Evolutionary conservation across 2,329 filamentous ascomycete species (phyloP), one percentile per base, ranked within the genome.

Genomic region (Epichloe amarillans): DNA sequence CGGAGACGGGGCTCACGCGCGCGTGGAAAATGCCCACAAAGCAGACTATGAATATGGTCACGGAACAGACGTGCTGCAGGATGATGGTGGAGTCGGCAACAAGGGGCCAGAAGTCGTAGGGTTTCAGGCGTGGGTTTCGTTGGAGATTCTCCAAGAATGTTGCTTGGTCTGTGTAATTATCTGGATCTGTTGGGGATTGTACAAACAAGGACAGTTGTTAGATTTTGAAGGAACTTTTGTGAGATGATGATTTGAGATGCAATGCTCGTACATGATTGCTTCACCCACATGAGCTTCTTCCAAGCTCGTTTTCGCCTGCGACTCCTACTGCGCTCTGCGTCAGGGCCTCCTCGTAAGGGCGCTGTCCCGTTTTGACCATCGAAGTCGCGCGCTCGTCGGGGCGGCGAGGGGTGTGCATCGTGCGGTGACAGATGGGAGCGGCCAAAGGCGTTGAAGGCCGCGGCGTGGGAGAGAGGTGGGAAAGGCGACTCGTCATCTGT

Each of bases 201-300:
- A 8, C 26, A 23, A 46, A 12, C 12, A 26, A 21, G 14, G 7
- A 46, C 11, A 10, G 7, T 26, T 36, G 26, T 42, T 14, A 47
- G 23, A 14, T 39, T 40, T 47, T 7, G 26, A 30, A 3, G 8
- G 26, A 11, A 30, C 8, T 10, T 30, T 30, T 30, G 26, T 30
- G 26, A 10, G 8, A 30, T 30, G n/a, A n/a, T 44, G 21, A 12
- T 44, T n/a, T 44, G 17, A 14, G 15, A 46, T 14, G 35, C 12
- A 35, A 45, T 30, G 26, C 38, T 35, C 82, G 56, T 72, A 90
- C 86, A 95, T 36, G 86, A 87, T 66, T 97, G 93, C 69, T 95
- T 95, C 62, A 98, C 90, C 93, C 93, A 98, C 50, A 98, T 77
- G 57, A 98, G 70, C 72, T 97, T 97, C 75, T 94, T 95, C 87